Evolutionary conservation across 345 rosid species (phyloP).

Genomic region (Pseudoturritis turrita): DNA sequence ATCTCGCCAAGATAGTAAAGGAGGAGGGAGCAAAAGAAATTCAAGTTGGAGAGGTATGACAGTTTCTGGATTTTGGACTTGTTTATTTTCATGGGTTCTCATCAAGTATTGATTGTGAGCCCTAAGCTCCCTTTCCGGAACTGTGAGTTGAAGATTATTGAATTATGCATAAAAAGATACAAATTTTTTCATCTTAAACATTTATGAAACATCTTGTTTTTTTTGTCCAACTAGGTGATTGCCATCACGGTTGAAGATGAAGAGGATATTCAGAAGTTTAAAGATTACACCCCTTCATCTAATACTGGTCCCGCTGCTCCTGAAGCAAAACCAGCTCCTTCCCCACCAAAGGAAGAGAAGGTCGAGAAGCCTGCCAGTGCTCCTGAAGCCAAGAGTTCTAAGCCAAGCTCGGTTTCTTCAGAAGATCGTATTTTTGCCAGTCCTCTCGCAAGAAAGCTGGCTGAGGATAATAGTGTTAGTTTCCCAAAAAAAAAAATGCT

Average conservation of each 20-base stretch:
- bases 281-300: conserved; percentile 77
- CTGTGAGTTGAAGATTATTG: background rate
- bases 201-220: background rate
- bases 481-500: background rate
- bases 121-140: background rate
- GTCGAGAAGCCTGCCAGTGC: conserved; percentile 52
- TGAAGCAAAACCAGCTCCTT: conserved; percentile 44
- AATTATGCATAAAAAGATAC: background rate
- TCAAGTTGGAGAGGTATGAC: conserved; percentile 88
- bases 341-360: conserved; percentile 57
- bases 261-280: conserved; percentile 73
- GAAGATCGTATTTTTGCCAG: conserved; percentile 84
- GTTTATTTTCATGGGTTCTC: background rate
- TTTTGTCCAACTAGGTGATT: conserved; percentile 46
- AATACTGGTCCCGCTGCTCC: conserved; percentile 35
- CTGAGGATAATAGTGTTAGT: conserved; percentile 79
- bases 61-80: background rate
- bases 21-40: conserved; percentile 90
- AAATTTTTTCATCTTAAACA: background rate
- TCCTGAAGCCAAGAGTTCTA: conserved; percentile 55
- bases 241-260: conserved; percentile 92
- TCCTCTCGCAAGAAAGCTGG: conserved; percentile 86
- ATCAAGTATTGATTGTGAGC: background rate
- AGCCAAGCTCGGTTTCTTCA: conserved; percentile 43
- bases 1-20: conserved; percentile 83